phyloP scores from a whole-genome alignment of 1,284 basidiomycete species.

The Marasmius fiardii region DNA sequence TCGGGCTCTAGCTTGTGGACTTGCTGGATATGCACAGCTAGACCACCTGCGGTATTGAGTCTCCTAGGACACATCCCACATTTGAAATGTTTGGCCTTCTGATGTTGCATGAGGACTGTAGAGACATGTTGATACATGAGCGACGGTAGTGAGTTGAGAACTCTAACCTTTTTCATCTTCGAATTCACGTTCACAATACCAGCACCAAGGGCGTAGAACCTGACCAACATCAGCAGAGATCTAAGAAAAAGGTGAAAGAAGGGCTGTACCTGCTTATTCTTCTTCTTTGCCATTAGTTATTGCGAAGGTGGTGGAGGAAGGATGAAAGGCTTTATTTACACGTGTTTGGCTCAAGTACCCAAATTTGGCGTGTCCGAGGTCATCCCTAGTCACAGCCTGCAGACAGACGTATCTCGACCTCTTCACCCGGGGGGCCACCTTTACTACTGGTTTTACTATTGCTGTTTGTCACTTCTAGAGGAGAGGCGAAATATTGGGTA shows the following conservation, averaged over 20 bases:
- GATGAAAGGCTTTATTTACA: background rate
- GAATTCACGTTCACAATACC: conserved; percentile 99
- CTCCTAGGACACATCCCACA: conserved; percentile 94
- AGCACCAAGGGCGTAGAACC: conserved; percentile 93
- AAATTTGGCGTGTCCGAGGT: background rate
- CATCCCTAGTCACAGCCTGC: too few species aligned
- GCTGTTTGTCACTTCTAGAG: too few species aligned
- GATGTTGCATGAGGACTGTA: conserved; percentile 94
- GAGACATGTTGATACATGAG: conserved; percentile 2
- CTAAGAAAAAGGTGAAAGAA: background rate
- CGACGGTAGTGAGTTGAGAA: background rate
- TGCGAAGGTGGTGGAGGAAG: background rate
- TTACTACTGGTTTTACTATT: too few species aligned
- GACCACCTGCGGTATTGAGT: conserved; percentile 94
- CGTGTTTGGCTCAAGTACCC: background rate
- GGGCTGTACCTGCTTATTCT: background rate
- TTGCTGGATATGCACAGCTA: conserved; percentile 98
- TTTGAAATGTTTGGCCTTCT: conserved; percentile 99
- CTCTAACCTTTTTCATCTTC: conserved; percentile 92
- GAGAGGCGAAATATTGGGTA: too few species aligned
- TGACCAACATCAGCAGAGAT: conserved; percentile 25
- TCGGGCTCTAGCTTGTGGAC: conserved; percentile 98
- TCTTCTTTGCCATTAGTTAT: conserved; percentile 2
- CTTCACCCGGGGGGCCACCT: too few species aligned
- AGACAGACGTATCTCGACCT: too few species aligned